Evolutionary conservation across 768 basidiomycete species (phyloP).

Genomic region (Nevesoporus exiguus): DNA sequence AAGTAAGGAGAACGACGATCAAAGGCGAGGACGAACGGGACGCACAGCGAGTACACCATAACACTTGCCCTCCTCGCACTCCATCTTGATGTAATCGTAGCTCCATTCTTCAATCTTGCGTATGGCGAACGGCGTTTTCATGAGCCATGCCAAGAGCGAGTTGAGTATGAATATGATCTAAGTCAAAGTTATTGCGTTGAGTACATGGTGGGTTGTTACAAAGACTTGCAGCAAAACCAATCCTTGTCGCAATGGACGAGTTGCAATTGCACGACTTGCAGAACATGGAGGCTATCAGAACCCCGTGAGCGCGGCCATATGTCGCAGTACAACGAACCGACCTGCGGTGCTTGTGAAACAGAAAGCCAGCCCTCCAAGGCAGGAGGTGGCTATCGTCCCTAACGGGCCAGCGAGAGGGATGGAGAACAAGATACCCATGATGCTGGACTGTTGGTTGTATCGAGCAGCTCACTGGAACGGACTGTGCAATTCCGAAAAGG

Average conservation of each 20-base stretch:
- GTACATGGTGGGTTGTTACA: background rate
- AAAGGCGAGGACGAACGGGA: slow-evolving; percentile 8
- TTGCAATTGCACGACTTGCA: slow-evolving; percentile 99
- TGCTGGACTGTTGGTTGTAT: slow-evolving; percentile 28
- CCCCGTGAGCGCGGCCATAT: slow-evolving; percentile 3
- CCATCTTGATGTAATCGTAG: slow-evolving; percentile 98
- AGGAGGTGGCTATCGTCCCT: slow-evolving; percentile 75
- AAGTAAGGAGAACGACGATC: slow-evolving; percentile 1
- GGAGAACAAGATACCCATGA: slow-evolving; percentile 78
- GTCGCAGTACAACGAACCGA: slow-evolving; percentile 30
- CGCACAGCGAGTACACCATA: slow-evolving; percentile 93
- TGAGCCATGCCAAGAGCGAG: slow-evolving; percentile 94
- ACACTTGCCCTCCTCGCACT: slow-evolving; percentile 88
- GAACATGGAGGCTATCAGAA: slow-evolving; percentile 78
- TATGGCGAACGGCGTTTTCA: slow-evolving; percentile 88
- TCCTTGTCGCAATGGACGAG: slow-evolving; percentile 94
- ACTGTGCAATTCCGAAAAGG: slow-evolving; percentile 6
- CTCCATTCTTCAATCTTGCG: slow-evolving; percentile 88
- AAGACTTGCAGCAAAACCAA: slow-evolving; percentile 81
- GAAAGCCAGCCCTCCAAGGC: slow-evolving; percentile 78
- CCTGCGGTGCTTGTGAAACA: slow-evolving; percentile 86
- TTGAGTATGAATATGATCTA: slow-evolving; percentile 95
- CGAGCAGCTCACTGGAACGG: background rate
- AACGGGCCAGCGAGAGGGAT: slow-evolving; percentile 67
- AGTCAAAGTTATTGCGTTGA: background rate